Percentiles rank a stretch among this genome's conserved stretches.
Conservation (phyloP, 2,329 filamentous ascomycete genomes). For the Fusarium secorum region DNA sequence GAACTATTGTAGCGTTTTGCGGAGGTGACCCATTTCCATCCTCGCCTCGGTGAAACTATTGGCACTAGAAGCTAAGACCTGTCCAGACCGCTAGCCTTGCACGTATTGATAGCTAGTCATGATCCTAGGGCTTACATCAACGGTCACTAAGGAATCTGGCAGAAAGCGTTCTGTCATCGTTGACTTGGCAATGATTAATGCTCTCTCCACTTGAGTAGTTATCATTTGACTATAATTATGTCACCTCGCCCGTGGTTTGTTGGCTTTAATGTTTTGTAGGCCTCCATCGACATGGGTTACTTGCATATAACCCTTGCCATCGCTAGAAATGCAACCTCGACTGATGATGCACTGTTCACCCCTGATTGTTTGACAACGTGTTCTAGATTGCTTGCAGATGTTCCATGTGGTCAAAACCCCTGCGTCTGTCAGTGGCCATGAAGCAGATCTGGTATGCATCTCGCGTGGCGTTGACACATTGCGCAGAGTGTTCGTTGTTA, state of each 20-base stretch:
- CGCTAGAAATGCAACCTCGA: not conserved
- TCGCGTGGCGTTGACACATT: not conserved
- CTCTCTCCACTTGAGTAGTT: not conserved
- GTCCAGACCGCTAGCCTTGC: constrained; percentile 5
- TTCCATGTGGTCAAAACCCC: constrained; percentile 17
- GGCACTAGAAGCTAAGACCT: not conserved
- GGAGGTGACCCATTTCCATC: not conserved
- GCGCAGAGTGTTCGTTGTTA: not conserved
- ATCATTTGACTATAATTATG: not conserved
- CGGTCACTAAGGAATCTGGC: not conserved
- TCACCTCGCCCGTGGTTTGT: not conserved
- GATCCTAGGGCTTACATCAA: not conserved
- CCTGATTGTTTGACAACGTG: constrained; percentile 26
- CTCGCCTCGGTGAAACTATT: not conserved
- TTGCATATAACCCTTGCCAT: not conserved
- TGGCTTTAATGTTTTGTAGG: not conserved
- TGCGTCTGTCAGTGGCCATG: not conserved
- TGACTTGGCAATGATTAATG: not conserved
- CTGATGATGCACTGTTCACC: not conserved
- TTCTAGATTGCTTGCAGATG: constrained; percentile 22
- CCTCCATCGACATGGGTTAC: not conserved
- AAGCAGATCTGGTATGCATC: not conserved
- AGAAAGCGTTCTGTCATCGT: not conserved
- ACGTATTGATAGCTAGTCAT: not conserved
- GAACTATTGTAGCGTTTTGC: not conserved